Percentiles rank a stretch among this genome's conserved stretches.
These are phyloP conservation scores for Diaporthe caulivora DNA, from an alignment of 2,329 filamentous ascomycete species.

Conservation along the genomic window DNA sequence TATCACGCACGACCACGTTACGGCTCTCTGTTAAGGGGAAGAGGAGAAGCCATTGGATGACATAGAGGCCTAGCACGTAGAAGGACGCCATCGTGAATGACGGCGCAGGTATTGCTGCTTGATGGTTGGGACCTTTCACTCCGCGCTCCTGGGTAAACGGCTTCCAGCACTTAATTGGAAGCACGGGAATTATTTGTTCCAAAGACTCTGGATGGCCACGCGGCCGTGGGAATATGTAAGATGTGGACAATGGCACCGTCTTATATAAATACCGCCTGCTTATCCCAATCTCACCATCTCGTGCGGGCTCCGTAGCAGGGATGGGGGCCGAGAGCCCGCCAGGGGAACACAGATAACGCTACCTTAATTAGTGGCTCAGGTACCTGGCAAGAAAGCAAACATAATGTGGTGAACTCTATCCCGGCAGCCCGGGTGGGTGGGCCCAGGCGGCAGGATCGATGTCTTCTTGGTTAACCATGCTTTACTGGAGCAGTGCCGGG, in stretches of 20 bases:
- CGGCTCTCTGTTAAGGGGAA: neutral
- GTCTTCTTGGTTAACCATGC: neutral
- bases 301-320: neutral
- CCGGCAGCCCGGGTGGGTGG: constrained; percentile 15
- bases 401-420: neutral
- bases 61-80: constrained; percentile 1
- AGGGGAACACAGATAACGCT: constrained; percentile 17
- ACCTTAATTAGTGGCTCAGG: neutral
- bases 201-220: neutral
- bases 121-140: neutral
- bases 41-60: constrained; percentile 14
- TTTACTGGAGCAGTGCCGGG: neutral
- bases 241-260: neutral
- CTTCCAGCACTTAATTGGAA: neutral
- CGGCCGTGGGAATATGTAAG: neutral
- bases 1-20: constrained; percentile 2
- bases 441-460: constrained; percentile 4
- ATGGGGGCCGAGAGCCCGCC: neutral
- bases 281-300: neutral
- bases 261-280: neutral
- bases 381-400: neutral
- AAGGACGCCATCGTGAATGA: neutral
- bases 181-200: neutral
- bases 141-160: neutral
- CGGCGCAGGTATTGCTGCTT: neutral